Evolutionary conservation across 1,139 yeast species (phyloP), one percentile per base, ranked within the genome.

Genomic region (Sugiyamaella japonica): DNA sequence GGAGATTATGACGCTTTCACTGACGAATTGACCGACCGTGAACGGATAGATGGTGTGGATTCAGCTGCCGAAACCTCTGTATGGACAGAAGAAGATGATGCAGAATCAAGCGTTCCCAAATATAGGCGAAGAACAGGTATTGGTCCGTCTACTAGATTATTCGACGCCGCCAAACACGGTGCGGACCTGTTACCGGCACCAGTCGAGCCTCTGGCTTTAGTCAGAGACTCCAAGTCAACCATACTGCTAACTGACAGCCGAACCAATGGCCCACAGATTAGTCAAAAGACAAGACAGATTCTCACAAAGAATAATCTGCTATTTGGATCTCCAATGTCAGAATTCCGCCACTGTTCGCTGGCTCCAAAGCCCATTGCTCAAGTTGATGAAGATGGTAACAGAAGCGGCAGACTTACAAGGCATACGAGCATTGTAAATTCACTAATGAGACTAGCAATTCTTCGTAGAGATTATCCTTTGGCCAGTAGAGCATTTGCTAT

Each of bases 401-500:
- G 29, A 34, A 9, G 20, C 29, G 54, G 60, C 15, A 44, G 60
- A 29, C 34, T 57, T 28, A 34, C 51, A 29, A 73, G 46, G 56
- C 76, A 65, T 46, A 51, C 61, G 6, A 50, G 56, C 23, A 56
- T 61, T 17, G 52, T 66, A 9, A 59, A 56, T 41, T 47, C 60
- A 7, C 38, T 66, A 5, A 46, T 66, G 42, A 65, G 63, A 25
- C n/a, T 58, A 38, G 62, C 70, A 42, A 62, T 78, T 23, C 65
- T 77, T 37, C 62, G 74, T 10, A 60, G 69, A 31, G 76, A 77
- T 45, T 77, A 79, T 76, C 60, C 64, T 8, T 37, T 71, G 32
- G 80, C 81, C 0, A 76, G 75, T 55, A 71, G 75, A 53, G 66
- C 75, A 1, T 76, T 76, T 56, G 70, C 80, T 42, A 46, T 74